phyloP scores from a whole-genome alignment of 768 basidiomycete genomes.

The Gautieria morchelliformis region DNA sequence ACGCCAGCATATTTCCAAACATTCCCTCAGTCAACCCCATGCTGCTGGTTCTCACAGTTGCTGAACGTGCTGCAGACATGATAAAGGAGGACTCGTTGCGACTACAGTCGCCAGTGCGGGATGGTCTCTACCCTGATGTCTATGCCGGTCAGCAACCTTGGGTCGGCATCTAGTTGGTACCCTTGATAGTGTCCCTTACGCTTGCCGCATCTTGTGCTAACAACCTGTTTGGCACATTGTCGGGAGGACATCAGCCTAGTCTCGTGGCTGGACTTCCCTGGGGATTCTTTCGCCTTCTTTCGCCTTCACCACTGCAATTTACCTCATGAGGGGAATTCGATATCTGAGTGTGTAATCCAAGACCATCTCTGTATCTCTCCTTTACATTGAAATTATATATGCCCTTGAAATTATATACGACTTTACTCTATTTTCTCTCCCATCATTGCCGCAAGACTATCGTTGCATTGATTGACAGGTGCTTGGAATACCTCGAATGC shows the following conservation, averaged over 20 bases:
- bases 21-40: slow-evolving; percentile 5
- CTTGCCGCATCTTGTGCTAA: no score
- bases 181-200: neutral
- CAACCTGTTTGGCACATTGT: neutral
- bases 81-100: slow-evolving; percentile 9
- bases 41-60: slow-evolving; percentile 3
- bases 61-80: slow-evolving; percentile 9
- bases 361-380: no score
- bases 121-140: neutral
- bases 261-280: no score
- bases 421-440: slow-evolving; percentile 28
- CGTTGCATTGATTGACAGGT: slow-evolving; percentile 51
- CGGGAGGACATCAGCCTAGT: no score
- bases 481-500: slow-evolving; percentile 76
- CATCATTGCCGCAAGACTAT: slow-evolving; percentile 61
- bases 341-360: no score
- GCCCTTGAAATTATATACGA: neutral
- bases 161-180: neutral
- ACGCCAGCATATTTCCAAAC: slow-evolving; percentile 23
- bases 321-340: no score
- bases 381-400: neutral
- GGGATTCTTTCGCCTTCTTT: no score
- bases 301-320: no score
- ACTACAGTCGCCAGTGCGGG: neutral
- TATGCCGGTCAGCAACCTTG: neutral